Percentiles rank a stretch among this genome's conserved stretches.
These are phyloP conservation scores for Geranomyces variabilis DNA, from an alignment of 192 early-diverging fungal genomes.

Conservation along the genomic window DNA sequence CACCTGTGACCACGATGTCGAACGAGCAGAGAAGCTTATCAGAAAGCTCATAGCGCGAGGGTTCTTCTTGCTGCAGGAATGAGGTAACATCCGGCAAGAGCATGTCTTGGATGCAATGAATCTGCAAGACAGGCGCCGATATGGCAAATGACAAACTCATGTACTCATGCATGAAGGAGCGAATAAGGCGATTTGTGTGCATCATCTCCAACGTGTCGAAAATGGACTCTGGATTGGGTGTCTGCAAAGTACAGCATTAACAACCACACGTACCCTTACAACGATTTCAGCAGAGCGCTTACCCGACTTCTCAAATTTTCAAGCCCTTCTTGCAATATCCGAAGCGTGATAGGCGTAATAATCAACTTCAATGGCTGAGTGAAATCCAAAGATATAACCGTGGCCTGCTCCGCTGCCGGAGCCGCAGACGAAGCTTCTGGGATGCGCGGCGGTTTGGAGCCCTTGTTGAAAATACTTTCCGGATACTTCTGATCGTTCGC, in stretches of 20 bases:
- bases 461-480: constrained; percentile 20
- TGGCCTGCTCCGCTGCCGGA: neutral
- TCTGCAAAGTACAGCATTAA: constrained; percentile 38
- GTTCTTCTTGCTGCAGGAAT: constrained; percentile 34
- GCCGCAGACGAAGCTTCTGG: constrained; percentile 52
- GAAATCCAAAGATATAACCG: constrained; percentile 30
- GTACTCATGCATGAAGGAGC: constrained; percentile 53
- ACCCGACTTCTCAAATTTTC: constrained; percentile 26
- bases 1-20: constrained; percentile 46
- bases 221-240: constrained; percentile 47
- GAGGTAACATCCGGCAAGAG: constrained; percentile 49
- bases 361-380: constrained; percentile 59
- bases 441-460: constrained; percentile 40
- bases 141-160: constrained; percentile 57
- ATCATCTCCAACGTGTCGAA: constrained; percentile 68
- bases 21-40: constrained; percentile 66
- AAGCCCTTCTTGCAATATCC: constrained; percentile 66
- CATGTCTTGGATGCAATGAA: constrained; percentile 76
- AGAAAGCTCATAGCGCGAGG: constrained; percentile 60
- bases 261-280: neutral
- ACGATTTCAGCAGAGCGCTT: neutral
- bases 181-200: constrained; percentile 61
- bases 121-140: constrained; percentile 56
- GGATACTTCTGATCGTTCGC: neutral
- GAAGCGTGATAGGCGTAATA: constrained; percentile 70